phyloP scores from a whole-genome alignment of 768 basidiomycete species.

The Boletus bicolor region DNA sequence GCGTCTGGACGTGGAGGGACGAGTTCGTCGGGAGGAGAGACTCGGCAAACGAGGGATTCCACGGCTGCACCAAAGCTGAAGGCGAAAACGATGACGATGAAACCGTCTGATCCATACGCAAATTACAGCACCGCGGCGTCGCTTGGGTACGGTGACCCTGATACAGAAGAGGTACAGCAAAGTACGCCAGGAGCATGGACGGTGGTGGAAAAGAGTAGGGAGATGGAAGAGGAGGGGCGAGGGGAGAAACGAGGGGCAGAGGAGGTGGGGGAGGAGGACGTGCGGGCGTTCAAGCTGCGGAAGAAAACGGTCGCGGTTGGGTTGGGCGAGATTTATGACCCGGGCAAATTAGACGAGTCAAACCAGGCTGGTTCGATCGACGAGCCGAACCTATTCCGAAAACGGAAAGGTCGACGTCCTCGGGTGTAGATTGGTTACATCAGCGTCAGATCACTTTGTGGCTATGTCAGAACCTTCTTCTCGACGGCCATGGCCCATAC shows the following conservation, averaged over 20 bases:
- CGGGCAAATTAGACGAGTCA: conserved; percentile 35
- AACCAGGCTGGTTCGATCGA: conserved; percentile 14
- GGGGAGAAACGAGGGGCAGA: conserved; percentile 35
- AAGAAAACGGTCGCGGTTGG: conserved; percentile 59
- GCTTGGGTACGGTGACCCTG: conserved; percentile 77
- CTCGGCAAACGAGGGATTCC: background rate
- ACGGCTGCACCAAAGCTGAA: conserved; percentile 31
- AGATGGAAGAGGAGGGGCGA: conserved; percentile 1
- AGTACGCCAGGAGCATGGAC: conserved; percentile 81
- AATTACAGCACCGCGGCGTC: conserved; percentile 89
- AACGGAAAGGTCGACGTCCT: conserved; percentile 7
- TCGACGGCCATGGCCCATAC: background rate
- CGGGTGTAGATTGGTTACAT: too few relatives aligned
- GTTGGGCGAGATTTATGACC: conserved; percentile 81
- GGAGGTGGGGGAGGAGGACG: conserved; percentile 46
- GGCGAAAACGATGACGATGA: conserved; percentile 42
- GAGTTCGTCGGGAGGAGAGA: conserved; percentile 12
- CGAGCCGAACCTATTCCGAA: conserved; percentile 22
- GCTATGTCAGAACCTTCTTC: background rate
- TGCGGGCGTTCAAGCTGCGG: conserved; percentile 62
- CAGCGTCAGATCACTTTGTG: background rate
- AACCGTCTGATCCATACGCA: conserved; percentile 62
- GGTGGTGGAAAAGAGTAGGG: conserved; percentile 39
- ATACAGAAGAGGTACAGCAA: conserved; percentile 64
- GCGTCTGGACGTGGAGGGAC: conserved; percentile 54